Evolutionary conservation across 176 grass and related monocot genomes (phyloP), one percentile per base, ranked within the genome.

Genomic region (Zoysia pacifica): DNA sequence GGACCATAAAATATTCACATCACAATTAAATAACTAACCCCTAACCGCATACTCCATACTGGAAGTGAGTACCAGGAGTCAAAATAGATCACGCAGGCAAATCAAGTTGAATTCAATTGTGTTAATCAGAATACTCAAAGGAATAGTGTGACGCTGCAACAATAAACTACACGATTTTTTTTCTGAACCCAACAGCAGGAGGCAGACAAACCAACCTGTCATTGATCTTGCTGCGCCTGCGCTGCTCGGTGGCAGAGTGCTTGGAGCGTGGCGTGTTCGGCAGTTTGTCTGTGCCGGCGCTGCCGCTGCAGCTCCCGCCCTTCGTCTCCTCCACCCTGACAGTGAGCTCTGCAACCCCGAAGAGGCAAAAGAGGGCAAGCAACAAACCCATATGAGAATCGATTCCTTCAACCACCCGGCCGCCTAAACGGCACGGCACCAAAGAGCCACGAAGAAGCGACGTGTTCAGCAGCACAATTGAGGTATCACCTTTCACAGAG

Each of bases 171-270:
- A 20, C 7, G 18, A 56, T 20, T 16, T 19, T 55, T 19, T 47
- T 64, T 37, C n/a, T 16, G 19, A 48, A 40, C 8, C 38, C 38
- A 40, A 62, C 50, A 28, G 47, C 5, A 8, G 20, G 62, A 74
- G 19, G 39, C 46, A 2, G 20, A 48, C n/a, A 48, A 20, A 50
- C 87, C 41, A 49, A 91, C 94, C 94, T 94, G 75, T 97, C 94
- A 79, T 97, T 97, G 60, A 97, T 97, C 75, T 97, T 97, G 89
- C 92, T 92, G 72, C 94, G 93, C 61, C 94, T 75, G 39, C 91
- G 90, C 62, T 97, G 94, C 85, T 97, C 94, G 5, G 92, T 94
- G 65, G 94, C 94, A 12, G 94, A 97, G 71, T 97, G 94, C 83
- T 97, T 97, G 13, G 94, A 97, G 67, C 89, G 93, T 6, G 94